Percentiles rank a stretch among this genome's conserved stretches.
These are phyloP conservation scores for Prunus mume DNA, from an alignment of 306 rosid genomes.

Conservation along the genomic window DNA sequence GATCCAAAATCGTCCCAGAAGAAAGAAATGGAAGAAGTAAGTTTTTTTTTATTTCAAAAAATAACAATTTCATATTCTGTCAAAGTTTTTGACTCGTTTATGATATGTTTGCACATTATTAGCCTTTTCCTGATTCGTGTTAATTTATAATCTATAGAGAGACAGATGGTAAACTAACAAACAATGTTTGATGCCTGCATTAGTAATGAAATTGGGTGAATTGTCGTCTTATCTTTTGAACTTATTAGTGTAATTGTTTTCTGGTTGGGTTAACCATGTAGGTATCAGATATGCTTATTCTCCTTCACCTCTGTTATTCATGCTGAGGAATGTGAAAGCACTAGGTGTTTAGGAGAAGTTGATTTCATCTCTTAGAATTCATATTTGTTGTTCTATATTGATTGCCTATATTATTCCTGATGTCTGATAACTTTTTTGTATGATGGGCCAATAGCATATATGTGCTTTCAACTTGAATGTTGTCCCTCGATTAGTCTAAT, in stretches of 20 bases:
- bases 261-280: neutral
- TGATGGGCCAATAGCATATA: neutral
- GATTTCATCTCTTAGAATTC: neutral
- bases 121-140: neutral
- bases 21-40: slow-evolving; percentile 97
- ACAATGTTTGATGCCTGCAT: neutral
- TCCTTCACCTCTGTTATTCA: neutral
- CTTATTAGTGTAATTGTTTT: neutral
- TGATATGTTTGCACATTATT: neutral
- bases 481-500: neutral
- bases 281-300: neutral
- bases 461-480: neutral
- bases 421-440: neutral
- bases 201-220: neutral
- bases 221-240: neutral
- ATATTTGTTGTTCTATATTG: neutral
- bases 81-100: neutral
- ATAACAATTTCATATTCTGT: neutral
- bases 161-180: neutral
- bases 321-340: no score
- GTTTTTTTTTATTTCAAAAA: neutral
- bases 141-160: neutral
- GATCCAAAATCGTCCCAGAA: slow-evolving; percentile 91
- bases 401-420: neutral
- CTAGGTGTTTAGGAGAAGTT: neutral